Evolutionary conservation across 2,329 filamentous ascomycete genomes (phyloP), one percentile per base, ranked within the genome.

Genomic region (Alternaria postmessia): DNA sequence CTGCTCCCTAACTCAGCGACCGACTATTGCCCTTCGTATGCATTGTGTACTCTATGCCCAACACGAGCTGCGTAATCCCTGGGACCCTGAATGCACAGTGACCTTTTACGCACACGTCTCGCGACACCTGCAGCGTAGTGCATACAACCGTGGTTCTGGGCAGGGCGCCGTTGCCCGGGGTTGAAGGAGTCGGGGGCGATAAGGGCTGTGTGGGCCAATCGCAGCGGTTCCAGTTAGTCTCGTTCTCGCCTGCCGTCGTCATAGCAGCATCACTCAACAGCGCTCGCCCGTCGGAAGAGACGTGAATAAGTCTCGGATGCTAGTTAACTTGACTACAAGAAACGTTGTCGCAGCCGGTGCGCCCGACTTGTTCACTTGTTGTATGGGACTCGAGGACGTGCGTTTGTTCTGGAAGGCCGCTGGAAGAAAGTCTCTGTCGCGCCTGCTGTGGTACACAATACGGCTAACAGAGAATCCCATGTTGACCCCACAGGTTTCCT

Each of bases 191-290:
- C 28, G 60, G 42, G 60, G 68, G 71, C 70, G 68, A 71, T 68
- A 72, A 62, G 71, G 68, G 68, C 66, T 65, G 61, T 49, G 51
- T 20, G 53, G 48, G 59, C 71, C 72, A 73, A 67, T 73, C 58
- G 64, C 58, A 52, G 59, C 20, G 44, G 22, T 61, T 43, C 54
- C 57, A 64, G 62, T 55, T 32, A 64, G 64, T 63, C 65, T 14
- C 32, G 28, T 12, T 12, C 32, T 36, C 32, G 32, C 32, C 20
- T 65, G 62, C 65, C 57, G 14, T 66, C 66, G 68, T 73, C 72
- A 74, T 70, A 36, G 60, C 59, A 59, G 28, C 51, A 66, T 67
- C 65, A 70, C 65, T 55, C 57, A 59, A 51, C 62, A 22, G 51
- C 59, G 61, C 49, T 46, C 63, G 61, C 58, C 59, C 59, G 60